Evolutionary conservation across 1,284 basidiomycete genomes (phyloP).

Genomic region (Leccinum pachyderme): DNA sequence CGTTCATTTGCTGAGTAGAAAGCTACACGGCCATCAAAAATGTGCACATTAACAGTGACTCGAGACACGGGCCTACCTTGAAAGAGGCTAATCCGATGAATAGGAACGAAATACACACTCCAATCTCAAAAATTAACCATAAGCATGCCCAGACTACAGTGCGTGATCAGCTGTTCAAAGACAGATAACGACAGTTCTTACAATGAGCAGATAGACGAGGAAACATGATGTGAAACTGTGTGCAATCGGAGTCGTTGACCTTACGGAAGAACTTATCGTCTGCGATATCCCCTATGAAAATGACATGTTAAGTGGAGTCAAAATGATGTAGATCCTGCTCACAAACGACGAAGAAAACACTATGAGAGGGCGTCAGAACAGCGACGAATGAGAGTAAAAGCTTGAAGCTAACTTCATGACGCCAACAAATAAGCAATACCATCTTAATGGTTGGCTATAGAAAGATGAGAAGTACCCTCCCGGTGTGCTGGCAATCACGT

Average conservation of each 20-base stretch:
- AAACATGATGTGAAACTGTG: constrained; percentile 71
- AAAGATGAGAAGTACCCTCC: constrained; percentile 5
- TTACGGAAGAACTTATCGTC: constrained; percentile 87
- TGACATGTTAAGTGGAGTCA: constrained; percentile 1
- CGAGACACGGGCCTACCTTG: constrained; percentile 47
- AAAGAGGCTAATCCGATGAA: constrained; percentile 72
- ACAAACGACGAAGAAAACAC: constrained; percentile 78
- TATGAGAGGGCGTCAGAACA: constrained; percentile 33
- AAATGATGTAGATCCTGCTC: constrained; percentile 26
- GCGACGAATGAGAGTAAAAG: background rate
- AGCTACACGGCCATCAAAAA: constrained; percentile 36
- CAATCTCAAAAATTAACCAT: constrained; percentile 73
- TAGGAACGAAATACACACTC: constrained; percentile 64
- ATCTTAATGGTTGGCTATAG: constrained; percentile 59
- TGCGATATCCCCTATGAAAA: constrained; percentile 69
- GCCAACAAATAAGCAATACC: constrained; percentile 81
- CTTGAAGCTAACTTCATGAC: constrained; percentile 70
- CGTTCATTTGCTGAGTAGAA: constrained; percentile 51
- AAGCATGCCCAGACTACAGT: constrained; percentile 66
- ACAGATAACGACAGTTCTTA: constrained; percentile 27
- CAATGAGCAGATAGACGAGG: constrained; percentile 65
- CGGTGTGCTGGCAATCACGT: constrained; percentile 31
- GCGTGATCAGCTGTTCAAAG: constrained; percentile 6
- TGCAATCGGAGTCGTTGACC: constrained; percentile 79
- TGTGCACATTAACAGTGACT: constrained; percentile 1